Evolutionary conservation across 306 rosid genomes (phyloP), one percentile per base, ranked within the genome.

Genomic region (Mimosa pudica): DNA sequence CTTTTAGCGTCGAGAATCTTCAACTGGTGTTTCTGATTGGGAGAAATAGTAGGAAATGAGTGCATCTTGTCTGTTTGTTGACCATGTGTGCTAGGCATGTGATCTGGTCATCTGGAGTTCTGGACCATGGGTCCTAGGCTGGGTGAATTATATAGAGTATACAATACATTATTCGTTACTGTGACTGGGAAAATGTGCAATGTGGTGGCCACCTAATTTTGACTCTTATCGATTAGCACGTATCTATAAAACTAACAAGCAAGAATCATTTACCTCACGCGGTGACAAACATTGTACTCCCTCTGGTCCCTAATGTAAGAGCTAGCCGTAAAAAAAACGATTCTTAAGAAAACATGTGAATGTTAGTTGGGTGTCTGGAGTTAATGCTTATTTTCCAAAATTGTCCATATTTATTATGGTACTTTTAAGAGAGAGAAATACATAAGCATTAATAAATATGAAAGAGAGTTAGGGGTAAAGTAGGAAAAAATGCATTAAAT

Each of bases 121-220:
- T 48, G 72, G 79, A 75, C 83, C 71, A 71, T 35, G 51, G 68
- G 78, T 70, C 51, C 35, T 49, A 60, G 48, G 57, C 35, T 49
- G 67, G 48, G 57, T 60, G 70, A n/a, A n/a, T 57, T 38, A 5
- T 38, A 38, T 74, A 24, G 30, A 24, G 30, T 24, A 24, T 24
- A 24, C 30, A 24, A 24, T 24, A 60, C 24, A 60, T 24, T 24
- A 77, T 65, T 35, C 48, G 55, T 17, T 38, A 32, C 17, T 57
- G 24, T 71, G 24, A 58, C 81, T 85, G 71, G 85, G 87, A 83
- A 81, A 81, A 85, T 83, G 84, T 78, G 84, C 32, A 48, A 10
- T 64, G 70, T 35, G 70, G 70, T 35, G 44, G 68, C 71, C 68
- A 18, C 55, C 71, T 44, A 61, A 10, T 52, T 65, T 18, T 8